Percentiles rank a stretch among this genome's conserved stretches.
phyloP scores from a whole-genome alignment of 2,329 filamentous ascomycete species.

The Fusarium keratoplasticum region DNA sequence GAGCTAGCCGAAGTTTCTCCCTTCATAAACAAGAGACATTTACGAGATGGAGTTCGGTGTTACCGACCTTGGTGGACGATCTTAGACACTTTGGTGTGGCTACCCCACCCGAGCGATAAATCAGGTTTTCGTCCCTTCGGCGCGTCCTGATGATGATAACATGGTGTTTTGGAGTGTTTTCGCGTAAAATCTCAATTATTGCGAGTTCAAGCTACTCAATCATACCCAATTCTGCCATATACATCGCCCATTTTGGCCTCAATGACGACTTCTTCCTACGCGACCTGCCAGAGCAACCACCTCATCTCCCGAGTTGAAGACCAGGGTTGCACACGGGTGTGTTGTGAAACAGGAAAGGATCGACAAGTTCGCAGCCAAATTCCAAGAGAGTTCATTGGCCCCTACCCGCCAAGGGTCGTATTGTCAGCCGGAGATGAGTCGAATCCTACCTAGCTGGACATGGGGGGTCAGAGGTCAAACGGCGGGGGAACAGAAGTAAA shows the following conservation, averaged over 20 bases:
- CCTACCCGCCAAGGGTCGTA: not conserved
- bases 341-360: conserved; percentile 11
- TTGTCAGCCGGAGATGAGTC: not conserved
- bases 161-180: not conserved
- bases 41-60: conserved; percentile 8
- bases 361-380: not conserved
- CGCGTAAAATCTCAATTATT: not conserved
- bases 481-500: not conserved
- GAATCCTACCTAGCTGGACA: not conserved
- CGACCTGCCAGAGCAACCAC: not conserved
- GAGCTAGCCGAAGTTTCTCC: conserved; percentile 30
- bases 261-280: not conserved
- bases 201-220: not conserved
- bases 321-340: conserved; percentile 7
- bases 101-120: conserved; percentile 19
- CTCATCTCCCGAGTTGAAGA: not conserved
- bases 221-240: not conserved
- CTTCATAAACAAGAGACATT: not conserved
- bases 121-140: conserved; percentile 1
- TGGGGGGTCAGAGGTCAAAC: not conserved
- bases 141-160: not conserved
- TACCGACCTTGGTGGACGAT: conserved; percentile 11
- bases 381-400: not conserved
- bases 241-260: not conserved
- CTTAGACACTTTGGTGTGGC: conserved; percentile 18